Percentiles rank a stretch among this genome's conserved stretches.
phyloP scores from a whole-genome alignment of 2,329 filamentous ascomycete species.

The Sporothrix globosa region DNA sequence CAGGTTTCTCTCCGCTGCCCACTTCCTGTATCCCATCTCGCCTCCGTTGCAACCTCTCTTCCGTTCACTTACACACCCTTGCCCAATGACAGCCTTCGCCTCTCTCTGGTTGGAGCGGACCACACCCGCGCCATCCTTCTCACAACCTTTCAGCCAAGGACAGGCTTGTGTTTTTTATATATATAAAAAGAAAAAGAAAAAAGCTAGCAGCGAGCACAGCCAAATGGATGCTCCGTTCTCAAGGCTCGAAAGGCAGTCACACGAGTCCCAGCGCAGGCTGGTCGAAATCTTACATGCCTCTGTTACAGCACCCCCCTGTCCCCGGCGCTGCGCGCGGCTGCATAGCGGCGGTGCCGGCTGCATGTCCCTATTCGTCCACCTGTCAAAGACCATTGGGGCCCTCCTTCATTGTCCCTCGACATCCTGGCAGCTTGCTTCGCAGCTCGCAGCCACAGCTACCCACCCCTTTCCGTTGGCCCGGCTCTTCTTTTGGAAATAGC shows the following conservation, averaged over 20 bases:
- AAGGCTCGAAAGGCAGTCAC: constrained; percentile 21
- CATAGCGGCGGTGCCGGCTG: constrained; percentile 23
- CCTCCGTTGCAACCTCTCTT: background rate
- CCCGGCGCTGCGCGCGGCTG: constrained; percentile 21
- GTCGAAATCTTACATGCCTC: constrained; percentile 6
- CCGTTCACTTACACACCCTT: constrained; percentile 12
- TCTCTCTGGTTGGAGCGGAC: constrained; percentile 28
- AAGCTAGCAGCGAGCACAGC: background rate
- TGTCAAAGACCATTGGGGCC: background rate
- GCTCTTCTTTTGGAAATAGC: background rate
- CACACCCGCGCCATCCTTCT: constrained; percentile 9
- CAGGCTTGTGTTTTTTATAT: background rate
- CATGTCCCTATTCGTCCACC: constrained; percentile 18
- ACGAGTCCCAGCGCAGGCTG: constrained; percentile 16
- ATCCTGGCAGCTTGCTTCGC: no score
- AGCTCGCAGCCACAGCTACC: no score
- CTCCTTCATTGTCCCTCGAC: background rate
- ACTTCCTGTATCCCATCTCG: background rate
- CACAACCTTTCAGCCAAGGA: background rate
- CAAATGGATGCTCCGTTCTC: background rate
- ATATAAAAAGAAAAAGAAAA: background rate
- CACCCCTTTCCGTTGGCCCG: background rate
- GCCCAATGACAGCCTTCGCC: background rate
- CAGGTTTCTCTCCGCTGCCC: background rate
- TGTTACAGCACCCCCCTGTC: constrained; percentile 14